Conservation (phyloP, 345 rosid genomes). For the Populus davidiana region DNA sequence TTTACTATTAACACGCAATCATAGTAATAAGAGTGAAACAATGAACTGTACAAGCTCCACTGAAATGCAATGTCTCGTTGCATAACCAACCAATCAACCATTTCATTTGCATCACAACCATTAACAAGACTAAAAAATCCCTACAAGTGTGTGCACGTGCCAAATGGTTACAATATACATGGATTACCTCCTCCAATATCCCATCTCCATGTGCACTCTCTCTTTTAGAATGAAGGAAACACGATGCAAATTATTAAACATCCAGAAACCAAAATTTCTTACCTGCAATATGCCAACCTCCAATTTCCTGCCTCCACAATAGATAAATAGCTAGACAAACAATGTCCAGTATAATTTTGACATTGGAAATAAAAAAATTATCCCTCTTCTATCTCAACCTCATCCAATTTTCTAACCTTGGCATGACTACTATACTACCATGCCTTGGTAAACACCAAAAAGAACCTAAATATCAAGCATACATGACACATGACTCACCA, state of each 20-base stretch:
- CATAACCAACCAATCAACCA: background rate
- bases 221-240: background rate
- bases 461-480: background rate
- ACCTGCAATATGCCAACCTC: background rate
- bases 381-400: background rate
- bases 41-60: background rate
- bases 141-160: background rate
- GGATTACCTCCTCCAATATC: background rate
- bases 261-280: background rate
- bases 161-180: background rate
- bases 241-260: background rate
- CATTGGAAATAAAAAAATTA: background rate
- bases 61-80: background rate
- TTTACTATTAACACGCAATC: background rate
- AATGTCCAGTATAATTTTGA: background rate
- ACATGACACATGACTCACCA: background rate
- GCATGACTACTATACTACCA: background rate
- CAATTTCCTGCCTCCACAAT: background rate
- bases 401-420: background rate
- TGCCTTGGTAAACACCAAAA: background rate
- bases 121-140: background rate
- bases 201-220: background rate
- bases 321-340: background rate
- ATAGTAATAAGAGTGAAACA: background rate
- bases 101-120: background rate